Base-by-base conservation (phyloP, 1,139 yeast species). In the Protomyces inundatus region DNA sequence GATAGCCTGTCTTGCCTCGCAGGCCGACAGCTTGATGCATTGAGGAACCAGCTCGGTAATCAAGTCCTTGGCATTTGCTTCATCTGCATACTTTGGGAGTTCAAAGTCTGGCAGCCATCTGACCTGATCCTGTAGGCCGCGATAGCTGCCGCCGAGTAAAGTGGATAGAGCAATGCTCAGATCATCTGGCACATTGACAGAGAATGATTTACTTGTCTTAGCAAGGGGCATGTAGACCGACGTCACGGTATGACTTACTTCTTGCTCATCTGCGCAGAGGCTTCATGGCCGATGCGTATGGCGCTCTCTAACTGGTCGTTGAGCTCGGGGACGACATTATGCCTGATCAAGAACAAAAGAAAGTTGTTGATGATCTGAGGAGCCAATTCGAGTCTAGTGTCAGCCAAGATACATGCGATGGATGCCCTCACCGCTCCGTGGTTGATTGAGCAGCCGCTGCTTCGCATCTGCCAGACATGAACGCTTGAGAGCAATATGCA, bases 331-430 rank as follows among this genome's bases (percentile, higher is more conserved):
- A 54, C 33, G 5, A 48, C 64, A 23, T 54, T 36, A 39, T 60
- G 64, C 23, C 40, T 16, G n/a, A 33, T 35, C 16, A 60, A 34
- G 34, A 54, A 60, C 23, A 36, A 34, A 16, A 60, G 54, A 30
- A 60, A 60, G 34, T 60, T 60, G 46, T 52, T 54, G 58, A 60
- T 48, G 39, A 60, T 53, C 16, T 52, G 34, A 9, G 64, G 58
- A 7, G 64, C 64, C 16, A 36, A 39, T n/a, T 33, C 40, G 53
- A 60, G 56, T 34, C 55, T 33, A 12, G 12, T 32, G 23, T 36
- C 56, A 40, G 55, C 35, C 4, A 5, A n/a, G 39, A 7, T 36
- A 2, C 23, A 23, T 23, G 23, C 23, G 23, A 23, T 23, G 23
- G 23, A 23, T 23, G 23, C 23, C 23, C 23, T 6, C 10, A 42